Evolutionary conservation across 352 stramenopile species (phyloP).

Genomic region (Thalassiosira sp.): DNA sequence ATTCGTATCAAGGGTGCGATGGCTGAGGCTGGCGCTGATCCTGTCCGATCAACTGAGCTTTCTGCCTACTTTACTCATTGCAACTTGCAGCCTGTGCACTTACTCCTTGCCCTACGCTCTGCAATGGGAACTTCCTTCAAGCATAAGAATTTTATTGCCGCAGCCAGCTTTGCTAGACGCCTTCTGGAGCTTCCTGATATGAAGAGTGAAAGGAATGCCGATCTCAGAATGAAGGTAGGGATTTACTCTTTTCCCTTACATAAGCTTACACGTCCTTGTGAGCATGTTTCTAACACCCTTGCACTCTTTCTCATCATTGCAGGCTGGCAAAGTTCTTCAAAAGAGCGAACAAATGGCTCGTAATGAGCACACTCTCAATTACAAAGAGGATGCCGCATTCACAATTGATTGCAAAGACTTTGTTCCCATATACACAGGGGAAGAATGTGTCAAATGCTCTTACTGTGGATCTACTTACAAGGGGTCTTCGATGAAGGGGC

Average conservation of each 20-base stretch:
- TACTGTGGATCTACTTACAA: constrained; percentile 94
- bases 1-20: constrained; percentile 93
- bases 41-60: constrained; percentile 93
- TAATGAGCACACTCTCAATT: constrained; percentile 97
- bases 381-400: constrained; percentile 97
- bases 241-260: not conserved
- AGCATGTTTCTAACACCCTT: not conserved
- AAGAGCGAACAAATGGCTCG: constrained; percentile 98
- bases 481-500: constrained; percentile 85
- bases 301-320: not conserved
- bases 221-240: constrained; percentile 90
- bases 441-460: constrained; percentile 89
- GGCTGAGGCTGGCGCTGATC: constrained; percentile 76
- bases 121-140: constrained; percentile 99
- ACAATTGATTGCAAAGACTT: constrained; percentile 92
- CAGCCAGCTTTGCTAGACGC: constrained; percentile 97
- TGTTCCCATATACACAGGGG: constrained; percentile 93
- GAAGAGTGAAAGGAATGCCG: constrained; percentile 91
- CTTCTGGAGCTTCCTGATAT: constrained; percentile 97
- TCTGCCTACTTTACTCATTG: constrained; percentile 99
- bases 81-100: constrained; percentile 96
- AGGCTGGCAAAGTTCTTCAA: constrained; percentile 94
- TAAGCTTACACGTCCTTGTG: not conserved
- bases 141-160: constrained; percentile 99
- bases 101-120: constrained; percentile 97